Conservation (phyloP, 2,329 filamentous ascomycete species). For the Dothistroma septosporum region DNA sequence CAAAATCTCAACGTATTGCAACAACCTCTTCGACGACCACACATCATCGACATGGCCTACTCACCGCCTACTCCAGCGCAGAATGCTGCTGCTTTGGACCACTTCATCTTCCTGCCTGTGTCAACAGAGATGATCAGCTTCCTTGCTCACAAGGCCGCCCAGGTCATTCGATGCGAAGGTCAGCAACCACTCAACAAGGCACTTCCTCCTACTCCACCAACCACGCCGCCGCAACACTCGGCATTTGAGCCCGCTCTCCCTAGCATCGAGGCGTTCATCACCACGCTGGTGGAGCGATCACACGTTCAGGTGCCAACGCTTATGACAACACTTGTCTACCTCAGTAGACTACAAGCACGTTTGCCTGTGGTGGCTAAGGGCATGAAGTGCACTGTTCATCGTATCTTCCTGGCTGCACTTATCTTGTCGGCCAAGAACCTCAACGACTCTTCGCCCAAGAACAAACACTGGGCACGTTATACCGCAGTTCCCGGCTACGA, state of each 20-base stretch:
- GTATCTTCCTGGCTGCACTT: conserved; percentile 88
- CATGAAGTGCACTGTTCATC: conserved; percentile 91
- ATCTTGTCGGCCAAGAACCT: conserved; percentile 92
- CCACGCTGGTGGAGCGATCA: conserved; percentile 81
- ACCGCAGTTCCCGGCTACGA: conserved; percentile 69
- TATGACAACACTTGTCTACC: conserved; percentile 95
- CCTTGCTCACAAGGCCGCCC: conserved; percentile 67
- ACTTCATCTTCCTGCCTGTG: conserved; percentile 75
- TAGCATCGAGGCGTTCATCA: conserved; percentile 85
- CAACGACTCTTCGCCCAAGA: conserved; percentile 98
- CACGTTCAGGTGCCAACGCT: conserved; percentile 96
- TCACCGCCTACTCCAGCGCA: conserved; percentile 41
- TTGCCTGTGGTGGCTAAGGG: conserved; percentile 94
- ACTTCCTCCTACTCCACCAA: conserved; percentile 57
- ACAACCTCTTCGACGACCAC: conserved; percentile 14
- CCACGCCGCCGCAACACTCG: conserved; percentile 53
- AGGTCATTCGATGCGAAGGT: conserved; percentile 74
- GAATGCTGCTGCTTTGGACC: conserved; percentile 71
- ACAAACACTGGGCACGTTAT: conserved; percentile 99
- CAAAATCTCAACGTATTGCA: conserved; percentile 12
- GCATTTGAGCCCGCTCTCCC: conserved; percentile 57
- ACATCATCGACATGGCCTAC: conserved; percentile 42
- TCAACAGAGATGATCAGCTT: conserved; percentile 72
- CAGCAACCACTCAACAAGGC: conserved; percentile 40
- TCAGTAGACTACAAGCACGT: conserved; percentile 74